Evolutionary conservation across 2,329 filamentous ascomycete genomes (phyloP).

Genomic region (Ascochyta fabae): DNA sequence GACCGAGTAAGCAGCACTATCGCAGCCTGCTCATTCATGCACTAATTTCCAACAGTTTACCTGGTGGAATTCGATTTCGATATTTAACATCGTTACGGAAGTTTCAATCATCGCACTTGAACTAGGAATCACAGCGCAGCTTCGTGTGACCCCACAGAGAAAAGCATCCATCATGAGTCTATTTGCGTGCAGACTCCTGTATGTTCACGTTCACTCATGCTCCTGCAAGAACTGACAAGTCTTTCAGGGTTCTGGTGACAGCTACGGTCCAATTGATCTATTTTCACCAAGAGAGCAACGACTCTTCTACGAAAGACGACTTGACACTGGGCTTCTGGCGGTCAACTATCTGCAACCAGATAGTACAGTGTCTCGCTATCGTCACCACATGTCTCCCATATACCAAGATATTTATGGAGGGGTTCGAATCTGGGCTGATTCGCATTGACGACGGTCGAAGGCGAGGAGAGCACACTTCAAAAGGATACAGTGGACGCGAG

Average conservation of each 20-base stretch:
- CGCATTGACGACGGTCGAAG: conserved; percentile 29
- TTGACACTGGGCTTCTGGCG: conserved; percentile 39
- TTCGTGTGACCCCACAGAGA: conserved; percentile 20
- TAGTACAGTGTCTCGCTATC: conserved; percentile 34
- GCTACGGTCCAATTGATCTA: conserved; percentile 24
- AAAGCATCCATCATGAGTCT: conserved; percentile 29
- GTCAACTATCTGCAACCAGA: conserved; percentile 32
- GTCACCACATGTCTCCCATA: conserved; percentile 39
- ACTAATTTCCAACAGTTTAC: conserved; percentile 17
- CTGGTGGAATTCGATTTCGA: conserved; percentile 28
- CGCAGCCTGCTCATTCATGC: background rate
- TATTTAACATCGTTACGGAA: conserved; percentile 30
- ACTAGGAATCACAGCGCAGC: conserved; percentile 22
- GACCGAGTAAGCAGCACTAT: conserved; percentile 20
- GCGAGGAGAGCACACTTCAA: conserved; percentile 18
- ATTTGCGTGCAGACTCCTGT: conserved; percentile 29
- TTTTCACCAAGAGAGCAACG: conserved; percentile 21
- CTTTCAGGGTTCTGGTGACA: conserved; percentile 22
- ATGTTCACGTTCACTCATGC: background rate
- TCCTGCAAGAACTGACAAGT: background rate
- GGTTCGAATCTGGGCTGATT: conserved; percentile 35
- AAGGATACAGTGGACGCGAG: conserved; percentile 18
- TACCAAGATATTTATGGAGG: conserved; percentile 38
- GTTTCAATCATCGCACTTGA: conserved; percentile 30
- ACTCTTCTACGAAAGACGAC: conserved; percentile 21